phyloP scores from a whole-genome alignment of 345 rosid species.

The Mallotus nudiflorus region DNA sequence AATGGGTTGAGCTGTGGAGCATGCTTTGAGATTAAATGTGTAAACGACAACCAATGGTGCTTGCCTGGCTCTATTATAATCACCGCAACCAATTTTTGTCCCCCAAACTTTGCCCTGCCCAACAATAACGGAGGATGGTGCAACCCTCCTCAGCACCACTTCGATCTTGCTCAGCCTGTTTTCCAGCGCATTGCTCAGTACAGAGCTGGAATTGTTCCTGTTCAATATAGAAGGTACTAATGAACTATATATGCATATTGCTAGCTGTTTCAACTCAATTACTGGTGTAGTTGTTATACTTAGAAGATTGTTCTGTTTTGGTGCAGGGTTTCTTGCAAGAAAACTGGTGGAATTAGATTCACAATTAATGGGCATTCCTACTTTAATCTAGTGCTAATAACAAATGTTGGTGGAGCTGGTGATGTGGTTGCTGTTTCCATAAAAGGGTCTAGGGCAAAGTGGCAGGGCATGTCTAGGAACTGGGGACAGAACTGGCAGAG shows the following conservation, averaged over 20 bases:
- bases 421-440: not conserved
- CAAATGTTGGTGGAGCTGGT: slow-evolving; percentile 9
- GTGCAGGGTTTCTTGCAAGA: slow-evolving; percentile 9
- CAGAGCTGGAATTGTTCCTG: slow-evolving; percentile 13
- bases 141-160: slow-evolving; percentile 15
- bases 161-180: slow-evolving; percentile 18
- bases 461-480: slow-evolving; percentile 8
- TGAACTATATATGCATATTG: not conserved
- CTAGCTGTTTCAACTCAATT: no score
- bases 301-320: no score
- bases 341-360: slow-evolving; percentile 4
- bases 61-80: slow-evolving; percentile 3
- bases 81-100: slow-evolving; percentile 20
- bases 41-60: slow-evolving; percentile 4
- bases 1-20: slow-evolving; percentile 12
- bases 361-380: slow-evolving; percentile 10
- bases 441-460: not conserved
- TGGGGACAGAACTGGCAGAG: slow-evolving; percentile 15
- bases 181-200: slow-evolving; percentile 14
- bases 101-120: slow-evolving; percentile 10
- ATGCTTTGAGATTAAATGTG: slow-evolving; percentile 12
- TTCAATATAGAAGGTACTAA: slow-evolving; percentile 14
- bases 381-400: slow-evolving; percentile 8
- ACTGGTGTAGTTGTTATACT: no score
- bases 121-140: slow-evolving; percentile 17